Base-by-base conservation (phyloP, 2,329 filamentous ascomycete genomes). In the Periconia sp. region DNA sequence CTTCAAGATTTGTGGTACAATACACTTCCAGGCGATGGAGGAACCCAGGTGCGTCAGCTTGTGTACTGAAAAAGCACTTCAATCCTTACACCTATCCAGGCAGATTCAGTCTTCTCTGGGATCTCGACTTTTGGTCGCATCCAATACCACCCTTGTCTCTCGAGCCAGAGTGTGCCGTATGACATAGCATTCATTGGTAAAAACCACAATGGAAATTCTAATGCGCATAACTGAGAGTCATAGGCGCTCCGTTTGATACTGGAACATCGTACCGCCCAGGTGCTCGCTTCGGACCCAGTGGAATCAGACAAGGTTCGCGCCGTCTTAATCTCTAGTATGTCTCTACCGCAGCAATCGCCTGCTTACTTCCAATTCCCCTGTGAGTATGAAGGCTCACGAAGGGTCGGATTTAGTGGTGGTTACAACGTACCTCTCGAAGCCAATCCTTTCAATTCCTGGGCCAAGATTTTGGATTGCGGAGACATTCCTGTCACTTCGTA, bases 401-500 rank as follows among this genome's bases (percentile, higher is more conserved):
- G 75, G 69, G 66, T 81, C 57, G 70, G 75, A 50, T 80, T 78
- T 73, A 93, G 90, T 71, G 91, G 91, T 63, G 91, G 91, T 6
- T 95, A 94, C 74, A 94, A 95, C 64, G 90, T 94, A 5, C 90
- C 90, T 0, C 78, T 95, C 14, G 79, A 84, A 27, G 88, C 88
- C 19, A 93, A 94, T 73, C 89, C 90, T 0, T 94, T 94, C 78
- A 85, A 88, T 69, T 87, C 84, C 65, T 93, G 90, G 84, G 87
- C 91, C 9, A 91, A 83, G 47, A 85, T 94, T 2, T 76, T 94
- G 1, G 90, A 94, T 71, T 94, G 90, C 69, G 90, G 90, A 55
- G 90, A 94, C 68, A 90, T 93, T 46, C 90, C 90, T 0, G 90
- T 94, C 2, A 93, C 89, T 11, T 92, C 89, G 85, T 92, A 79